Conservation (phyloP, 345 rosid species). For the Eucalyptus dawsonii region DNA sequence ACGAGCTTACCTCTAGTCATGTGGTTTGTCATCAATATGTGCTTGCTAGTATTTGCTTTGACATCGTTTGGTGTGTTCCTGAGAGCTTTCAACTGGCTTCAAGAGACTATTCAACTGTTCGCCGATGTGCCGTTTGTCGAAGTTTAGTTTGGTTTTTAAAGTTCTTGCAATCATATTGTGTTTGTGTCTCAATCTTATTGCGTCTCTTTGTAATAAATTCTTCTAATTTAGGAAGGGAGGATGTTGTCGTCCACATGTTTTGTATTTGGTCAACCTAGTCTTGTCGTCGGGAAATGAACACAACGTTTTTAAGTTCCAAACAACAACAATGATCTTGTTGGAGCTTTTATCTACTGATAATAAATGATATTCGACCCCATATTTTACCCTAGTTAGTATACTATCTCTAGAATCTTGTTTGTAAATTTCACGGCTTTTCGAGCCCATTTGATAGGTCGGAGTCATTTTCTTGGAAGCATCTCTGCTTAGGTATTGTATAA, state of each 20-base stretch:
- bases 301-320: no score
- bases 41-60: not conserved
- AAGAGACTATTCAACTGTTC: not conserved
- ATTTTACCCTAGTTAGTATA: not conserved
- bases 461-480: no score
- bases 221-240: not conserved
- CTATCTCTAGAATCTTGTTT: not conserved
- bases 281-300: no score
- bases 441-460: not conserved
- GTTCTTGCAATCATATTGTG: no score
- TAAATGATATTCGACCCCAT: not conserved
- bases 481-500: not conserved
- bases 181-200: no score
- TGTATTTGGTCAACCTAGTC: not conserved
- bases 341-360: not conserved
- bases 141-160: not conserved
- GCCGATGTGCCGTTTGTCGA: not conserved
- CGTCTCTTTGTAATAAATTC: not conserved
- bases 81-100: not conserved
- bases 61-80: rapidly evolving
- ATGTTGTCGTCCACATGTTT: not conserved
- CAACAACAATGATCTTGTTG: not conserved
- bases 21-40: no score
- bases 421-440: not conserved
- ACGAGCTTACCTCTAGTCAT: no score